Evolutionary conservation across 2,329 filamentous ascomycete species (phyloP), one percentile per base, ranked within the genome.

Genomic region (Diplodia seriata): DNA sequence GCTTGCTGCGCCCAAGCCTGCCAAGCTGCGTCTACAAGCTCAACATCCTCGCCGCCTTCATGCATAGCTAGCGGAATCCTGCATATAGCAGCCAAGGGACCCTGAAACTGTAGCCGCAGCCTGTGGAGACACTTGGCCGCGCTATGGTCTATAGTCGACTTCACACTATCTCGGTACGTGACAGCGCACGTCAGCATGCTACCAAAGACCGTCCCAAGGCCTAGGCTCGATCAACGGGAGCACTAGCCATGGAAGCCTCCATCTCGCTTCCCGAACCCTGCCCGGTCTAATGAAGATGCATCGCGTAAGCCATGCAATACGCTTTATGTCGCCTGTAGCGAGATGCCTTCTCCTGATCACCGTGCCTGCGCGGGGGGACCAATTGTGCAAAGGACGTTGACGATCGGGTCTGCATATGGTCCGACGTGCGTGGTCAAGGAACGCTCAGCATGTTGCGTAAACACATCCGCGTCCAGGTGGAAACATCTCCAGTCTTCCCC

Each of bases 1-100:
- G 14, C 9, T 26, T 53, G 23, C 26, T n/a, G 4, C 31, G 4
- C 12, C 20, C 55, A 59, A 47, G 55, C 55, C 47, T 23, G 55
- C 55, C 36, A 59, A 59, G 55, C 55, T n/a, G 6, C 36, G 3
- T 18, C 12, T 29, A 11, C 36, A 59, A 59, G 55, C 55, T 43
- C 36, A 15, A 12, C 14, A 59, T 18, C 23, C 33, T 53, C 20
- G 33, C 54, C 26, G 18, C 11, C 1, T 15, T 23, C 26, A 56
- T 56, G 31, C n/a, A 38, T 20, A 23, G 15, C 14, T 20, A 26
- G 26, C 26, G 8, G 50, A 6, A 31, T 14, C 12, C 23, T 33
- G 14, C 15, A 36, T 5, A 54, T n/a, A n/a, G 12, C 20, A 20
- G 23, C 14, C 5, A 29, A n/a, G n/a, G n/a, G 7, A 20, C 43